Evolutionary conservation across 164 flowering plant genomes (phyloP), one percentile per base, ranked within the genome.

Genomic region (Stephania cephalantha): DNA sequence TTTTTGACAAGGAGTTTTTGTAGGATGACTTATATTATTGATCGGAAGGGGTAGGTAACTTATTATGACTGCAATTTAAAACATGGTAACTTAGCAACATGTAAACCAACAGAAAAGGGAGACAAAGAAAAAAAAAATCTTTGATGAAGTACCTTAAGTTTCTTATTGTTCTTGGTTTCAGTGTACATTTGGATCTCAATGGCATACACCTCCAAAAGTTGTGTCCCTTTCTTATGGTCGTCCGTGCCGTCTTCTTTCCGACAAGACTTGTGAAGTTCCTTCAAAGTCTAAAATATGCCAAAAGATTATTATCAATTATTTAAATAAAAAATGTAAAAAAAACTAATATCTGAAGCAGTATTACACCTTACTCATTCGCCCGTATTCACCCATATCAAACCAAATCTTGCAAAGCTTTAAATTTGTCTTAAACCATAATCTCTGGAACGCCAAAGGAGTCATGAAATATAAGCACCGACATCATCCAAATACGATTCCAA

Each of bases 211-310:
- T 96, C 99, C 91, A 96, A 78, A 73, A 96, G 89, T 63, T 90
- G 99, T 78, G 93, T 96, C 77, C 99, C 99, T 88, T 96, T 96
- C 93, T 96, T 96, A 74, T 96, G 99, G 75, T 96, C 98, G 88
- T 96, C 98, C n/a, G 93, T 86, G 29, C 99, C 99, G 91, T 96
- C 99, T 87, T 92, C 97, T 83, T 81, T 86, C 81, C 90, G 93
- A 81, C 99, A 96, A 52, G 99, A 92, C 83, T 92, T 96, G 84
- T 92, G 98, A 73, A 96, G 95, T 76, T 94, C 97, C 85, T 96
- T 96, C 87, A 96, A 82, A 75, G 94, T 96, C 99, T 94, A 78
- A 25, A 18, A 64, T 65, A 71, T 58, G 22, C 11, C 35, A 70
- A 79, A 12, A 68, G 22, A 66, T 72, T 7, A 75, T 20, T 75